Conservation (phyloP, 352 stramenopile species). For the Pythium phragmiticola region DNA sequence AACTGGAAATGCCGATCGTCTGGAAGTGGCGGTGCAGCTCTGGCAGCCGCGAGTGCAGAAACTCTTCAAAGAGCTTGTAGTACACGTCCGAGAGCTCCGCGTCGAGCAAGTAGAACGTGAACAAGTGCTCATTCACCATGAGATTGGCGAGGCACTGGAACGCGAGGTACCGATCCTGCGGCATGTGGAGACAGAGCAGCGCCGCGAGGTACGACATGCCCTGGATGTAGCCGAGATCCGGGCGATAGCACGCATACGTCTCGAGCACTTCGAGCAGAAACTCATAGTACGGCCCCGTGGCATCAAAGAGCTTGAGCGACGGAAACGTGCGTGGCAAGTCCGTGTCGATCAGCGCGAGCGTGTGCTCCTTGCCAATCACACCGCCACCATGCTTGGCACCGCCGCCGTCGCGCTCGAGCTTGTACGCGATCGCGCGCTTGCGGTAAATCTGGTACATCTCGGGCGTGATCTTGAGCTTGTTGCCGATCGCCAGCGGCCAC, state of each 20-base stretch:
- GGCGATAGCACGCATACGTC: slow-evolving; percentile 85
- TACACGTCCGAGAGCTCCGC: slow-evolving; percentile 76
- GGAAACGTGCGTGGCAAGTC: slow-evolving; percentile 87
- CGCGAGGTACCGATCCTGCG: slow-evolving; percentile 68
- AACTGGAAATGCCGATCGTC: slow-evolving; percentile 56
- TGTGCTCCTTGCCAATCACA: slow-evolving; percentile 67
- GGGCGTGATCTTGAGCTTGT: slow-evolving; percentile 83
- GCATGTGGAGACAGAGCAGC: slow-evolving; percentile 85
- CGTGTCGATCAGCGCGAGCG: slow-evolving; percentile 80
- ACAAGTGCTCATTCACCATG: slow-evolving; percentile 87
- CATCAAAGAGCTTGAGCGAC: slow-evolving; percentile 75
- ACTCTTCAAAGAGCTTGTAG: slow-evolving; percentile 80
- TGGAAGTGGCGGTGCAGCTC: slow-evolving; percentile 54
- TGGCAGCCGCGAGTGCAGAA: slow-evolving; percentile 49
- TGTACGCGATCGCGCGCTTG: slow-evolving; percentile 53
- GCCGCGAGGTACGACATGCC: slow-evolving; percentile 89
- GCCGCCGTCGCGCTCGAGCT: slow-evolving; percentile 45
- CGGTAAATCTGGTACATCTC: slow-evolving; percentile 88
- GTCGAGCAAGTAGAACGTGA: slow-evolving; percentile 87
- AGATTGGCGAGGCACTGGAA: slow-evolving; percentile 89
- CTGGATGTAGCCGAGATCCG: slow-evolving; percentile 88
- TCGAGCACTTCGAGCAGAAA: slow-evolving; percentile 81
- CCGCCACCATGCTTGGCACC: slow-evolving; percentile 29
- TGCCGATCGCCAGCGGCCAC: slow-evolving; percentile 85
- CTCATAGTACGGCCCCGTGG: slow-evolving; percentile 71